These are phyloP conservation scores for Neurospora tetrasperma DNA, from an alignment of 495 filamentous ascomycete genomes.

Conservation along the genomic window DNA sequence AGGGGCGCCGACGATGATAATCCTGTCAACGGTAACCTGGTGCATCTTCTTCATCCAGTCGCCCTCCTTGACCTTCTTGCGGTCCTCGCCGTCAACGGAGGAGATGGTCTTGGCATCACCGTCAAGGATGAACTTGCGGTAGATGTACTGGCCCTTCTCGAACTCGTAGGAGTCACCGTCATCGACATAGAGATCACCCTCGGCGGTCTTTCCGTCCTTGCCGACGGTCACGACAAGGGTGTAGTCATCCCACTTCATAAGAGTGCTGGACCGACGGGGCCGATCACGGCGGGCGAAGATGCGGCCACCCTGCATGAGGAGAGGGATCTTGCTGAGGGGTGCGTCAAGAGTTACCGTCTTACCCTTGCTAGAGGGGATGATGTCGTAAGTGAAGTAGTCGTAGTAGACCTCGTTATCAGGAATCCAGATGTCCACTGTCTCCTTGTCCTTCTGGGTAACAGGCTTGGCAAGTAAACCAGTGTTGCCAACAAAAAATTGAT, in stretches of 20 bases:
- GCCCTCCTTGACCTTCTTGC: constrained; percentile 52
- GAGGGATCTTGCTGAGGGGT: constrained; percentile 72
- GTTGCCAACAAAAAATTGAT: constrained; percentile 82
- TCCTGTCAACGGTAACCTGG: constrained; percentile 65
- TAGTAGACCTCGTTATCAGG: constrained; percentile 83
- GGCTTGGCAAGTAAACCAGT: constrained; percentile 86
- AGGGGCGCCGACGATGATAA: constrained; percentile 72
- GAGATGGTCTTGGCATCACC: constrained; percentile 38
- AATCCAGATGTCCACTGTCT: constrained; percentile 70
- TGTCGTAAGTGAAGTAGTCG: constrained; percentile 81
- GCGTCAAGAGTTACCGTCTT: constrained; percentile 58
- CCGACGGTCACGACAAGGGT: constrained; percentile 75
- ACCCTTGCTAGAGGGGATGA: constrained; percentile 55
- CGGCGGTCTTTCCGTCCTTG: constrained; percentile 53
- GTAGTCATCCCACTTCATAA: constrained; percentile 93
- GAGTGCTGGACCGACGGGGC: constrained; percentile 68
- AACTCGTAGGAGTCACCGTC: constrained; percentile 91
- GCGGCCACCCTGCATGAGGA: constrained; percentile 87
- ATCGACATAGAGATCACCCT: constrained; percentile 80
- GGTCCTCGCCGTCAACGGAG: constrained; percentile 38
- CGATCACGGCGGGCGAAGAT: constrained; percentile 84
- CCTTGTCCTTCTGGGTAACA: constrained; percentile 62
- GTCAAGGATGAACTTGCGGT: constrained; percentile 59
- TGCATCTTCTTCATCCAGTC: constrained; percentile 69
- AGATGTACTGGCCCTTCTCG: constrained; percentile 73